Evolutionary conservation across 2,329 filamentous ascomycete genomes (phyloP).

Genomic region (Ascochyta rabiei): DNA sequence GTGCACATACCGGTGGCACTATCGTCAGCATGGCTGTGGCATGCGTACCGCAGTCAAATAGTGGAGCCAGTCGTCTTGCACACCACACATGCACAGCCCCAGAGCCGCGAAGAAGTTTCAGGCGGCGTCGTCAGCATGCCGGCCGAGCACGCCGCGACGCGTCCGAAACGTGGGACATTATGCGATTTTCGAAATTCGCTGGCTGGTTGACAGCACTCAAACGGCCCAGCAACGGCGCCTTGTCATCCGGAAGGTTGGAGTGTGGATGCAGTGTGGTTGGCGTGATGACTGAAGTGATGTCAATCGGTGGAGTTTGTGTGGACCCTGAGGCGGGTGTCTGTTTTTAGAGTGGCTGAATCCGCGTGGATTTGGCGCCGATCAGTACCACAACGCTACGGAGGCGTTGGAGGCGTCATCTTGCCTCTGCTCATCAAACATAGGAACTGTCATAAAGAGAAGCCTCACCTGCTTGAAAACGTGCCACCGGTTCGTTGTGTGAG

Average conservation of each 20-base stretch:
- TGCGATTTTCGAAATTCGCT: slow-evolving; percentile 1
- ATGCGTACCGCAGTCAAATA: slow-evolving; percentile 11
- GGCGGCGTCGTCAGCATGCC: slow-evolving; percentile 39
- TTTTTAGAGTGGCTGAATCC: slow-evolving; percentile 15
- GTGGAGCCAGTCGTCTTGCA: slow-evolving; percentile 20
- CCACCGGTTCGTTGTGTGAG: neutral
- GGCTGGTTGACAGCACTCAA: slow-evolving; percentile 1
- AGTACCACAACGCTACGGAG: slow-evolving; percentile 4
- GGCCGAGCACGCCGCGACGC: slow-evolving; percentile 31
- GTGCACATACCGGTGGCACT: neutral
- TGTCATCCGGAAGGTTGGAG: slow-evolving; percentile 7
- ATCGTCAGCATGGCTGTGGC: slow-evolving; percentile 14
- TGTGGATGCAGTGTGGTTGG: slow-evolving; percentile 14
- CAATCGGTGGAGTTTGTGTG: slow-evolving; percentile 6
- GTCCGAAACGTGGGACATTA: slow-evolving; percentile 32
- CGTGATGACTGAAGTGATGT: slow-evolving; percentile 8
- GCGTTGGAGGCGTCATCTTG: slow-evolving; percentile 2
- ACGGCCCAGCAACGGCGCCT: slow-evolving; percentile 4
- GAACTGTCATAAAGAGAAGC: slow-evolving; percentile 5
- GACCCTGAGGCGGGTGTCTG: slow-evolving; percentile 14
- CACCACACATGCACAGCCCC: slow-evolving; percentile 28
- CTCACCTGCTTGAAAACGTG: neutral
- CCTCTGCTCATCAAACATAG: slow-evolving; percentile 10
- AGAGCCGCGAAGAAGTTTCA: slow-evolving; percentile 40
- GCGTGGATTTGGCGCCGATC: slow-evolving; percentile 11